Evolutionary conservation across 1,139 yeast genomes (phyloP), one percentile per base, ranked within the genome.

Genomic region (Pichia terricola): DNA sequence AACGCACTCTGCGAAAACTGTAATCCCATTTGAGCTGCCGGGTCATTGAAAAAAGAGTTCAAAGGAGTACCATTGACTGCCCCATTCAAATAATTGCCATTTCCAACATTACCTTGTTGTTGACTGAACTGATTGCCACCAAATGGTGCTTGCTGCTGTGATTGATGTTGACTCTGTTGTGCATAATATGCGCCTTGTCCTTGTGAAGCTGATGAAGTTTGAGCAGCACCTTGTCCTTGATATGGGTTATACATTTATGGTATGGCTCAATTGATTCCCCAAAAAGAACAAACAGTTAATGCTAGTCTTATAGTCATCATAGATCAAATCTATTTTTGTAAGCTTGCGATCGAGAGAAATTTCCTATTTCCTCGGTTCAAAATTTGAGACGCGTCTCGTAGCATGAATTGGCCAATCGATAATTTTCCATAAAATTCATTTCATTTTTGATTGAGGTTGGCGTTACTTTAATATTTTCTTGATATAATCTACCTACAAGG

Each of bases 1-100:
- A 91, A 75, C 4, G 97, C 96, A 45, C 76, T 75, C 56, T 86
- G 83, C 32, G 97, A 96, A 49, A 89, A 79, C 57, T 86, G 95
- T 34, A 91, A 75, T 2, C 96, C 96, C 71, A 91, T 74, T 43
- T 84, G 78, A 0, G 95, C 77, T 5, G 87, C 77, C 26, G 95
- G 94, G 57, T 86, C 95, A 52, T 74, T 76, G 61, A 87, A 75
- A 53, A 83, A 71, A 49, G 68, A 66, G 41, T 56, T 54, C 39
- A 59, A 52, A n/a, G 7, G 7, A 25, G 33, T 33, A 26, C n/a
- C 10, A 3, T 25, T 7, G 1, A 26, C 10, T 4, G 28, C 36
- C 25, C 26, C 26, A 10, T 33, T 32, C 3, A 27, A n/a, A 16
- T 16, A 16, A 16, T 16, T 16, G 22, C 22, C 22, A 16, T 16